Evolutionary conservation across 331 rosid species (phyloP), one percentile per base, ranked within the genome.

Genomic region (Quercus lobata): DNA sequence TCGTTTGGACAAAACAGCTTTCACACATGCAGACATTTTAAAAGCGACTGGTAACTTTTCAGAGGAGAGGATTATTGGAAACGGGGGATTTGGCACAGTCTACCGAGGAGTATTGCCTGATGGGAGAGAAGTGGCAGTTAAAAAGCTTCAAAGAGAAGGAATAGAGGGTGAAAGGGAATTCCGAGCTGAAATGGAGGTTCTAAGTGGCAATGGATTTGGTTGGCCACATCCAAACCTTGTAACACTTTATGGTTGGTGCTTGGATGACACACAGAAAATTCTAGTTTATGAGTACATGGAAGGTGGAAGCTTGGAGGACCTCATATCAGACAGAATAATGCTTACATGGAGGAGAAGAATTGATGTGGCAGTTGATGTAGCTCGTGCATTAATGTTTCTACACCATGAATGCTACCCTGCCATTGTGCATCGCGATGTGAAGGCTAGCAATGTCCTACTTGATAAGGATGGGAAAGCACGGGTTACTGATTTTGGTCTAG

Each of bases 191-290:
- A 96, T 96, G 99, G 89, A 93, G 57, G 96, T 93, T 71, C 88
- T 96, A 11, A 88, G 91, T 55, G 96, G 97, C 7, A 88, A 84
- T 75, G 91, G 92, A 0, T 86, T 93, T 72, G 91, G 92, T 22
- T 93, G 97, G 98, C 98, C 97, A 16, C 99, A 96, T 70, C 97
- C 97, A 3, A 96, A 96, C 69, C 93, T 96, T 3, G 99, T 96
- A 11, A 90, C 97, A 11, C 95, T 96, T 77, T 86, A 92, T 5
- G 98, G 98, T 1, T 96, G 98, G 98, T 92, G 99, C 56, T 81
- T 91, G 4, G 85, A 89, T 53, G 92, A 89, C 57, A 87, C 93
- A 3, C 89, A 93, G 62, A 93, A 90, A 81, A 90, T 90, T 65
- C 80, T 96, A 11, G 86, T 96, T 7, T 93, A 93, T 35, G 98